Base-by-base conservation (phyloP, 495 filamentous ascomycete genomes). In the Platismatia glauca region DNA sequence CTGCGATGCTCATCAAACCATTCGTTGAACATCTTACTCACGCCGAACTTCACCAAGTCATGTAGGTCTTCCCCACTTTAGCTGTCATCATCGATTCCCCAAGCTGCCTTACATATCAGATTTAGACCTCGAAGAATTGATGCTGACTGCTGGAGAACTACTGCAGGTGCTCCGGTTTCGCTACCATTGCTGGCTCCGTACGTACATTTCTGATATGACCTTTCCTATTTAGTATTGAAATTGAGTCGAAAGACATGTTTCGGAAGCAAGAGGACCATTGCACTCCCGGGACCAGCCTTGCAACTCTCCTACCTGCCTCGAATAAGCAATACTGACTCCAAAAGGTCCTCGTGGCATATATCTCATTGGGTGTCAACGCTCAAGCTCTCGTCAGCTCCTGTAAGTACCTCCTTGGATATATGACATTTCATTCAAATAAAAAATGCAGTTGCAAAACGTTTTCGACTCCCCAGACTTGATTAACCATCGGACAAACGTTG, bases 371-470 rank as follows among this genome's bases (percentile, higher is more conserved):
- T 38, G 78, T 95, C 59, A 91, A 87, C 71, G 77, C 89, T 0
- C 85, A 92, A 70, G 91, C 91, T 4, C 79, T 96, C n/a, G 85
- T 96, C 55, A 94, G 89, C n/a, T 87, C 87, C 44, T 90, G 87
- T 53, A 53, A 53, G 27, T 69, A 27, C 29, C 11, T 24, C 22
- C 13, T 31, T 31, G 8, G 22, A 50, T 11, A 27, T 27, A 3
- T 9, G 11, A 1, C 34, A n/a, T 41, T 15, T n/a, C 35, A 20
- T 41, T 27, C 13, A 20, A 29, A 44, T 29, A 9, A 29, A 43
- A 5, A 38, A 3, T 34, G 20, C 24, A 44, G 29, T 33, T 33
- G 27, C 58, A 53, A 18, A 4, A 52, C 22, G 9, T 29, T 59
- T 22, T 43, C 61, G 27, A 31, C 24, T 18, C 24, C 48, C 27